These are phyloP conservation scores for Citropsis articulata DNA, from an alignment of 345 rosid species.

Conservation along the genomic window DNA sequence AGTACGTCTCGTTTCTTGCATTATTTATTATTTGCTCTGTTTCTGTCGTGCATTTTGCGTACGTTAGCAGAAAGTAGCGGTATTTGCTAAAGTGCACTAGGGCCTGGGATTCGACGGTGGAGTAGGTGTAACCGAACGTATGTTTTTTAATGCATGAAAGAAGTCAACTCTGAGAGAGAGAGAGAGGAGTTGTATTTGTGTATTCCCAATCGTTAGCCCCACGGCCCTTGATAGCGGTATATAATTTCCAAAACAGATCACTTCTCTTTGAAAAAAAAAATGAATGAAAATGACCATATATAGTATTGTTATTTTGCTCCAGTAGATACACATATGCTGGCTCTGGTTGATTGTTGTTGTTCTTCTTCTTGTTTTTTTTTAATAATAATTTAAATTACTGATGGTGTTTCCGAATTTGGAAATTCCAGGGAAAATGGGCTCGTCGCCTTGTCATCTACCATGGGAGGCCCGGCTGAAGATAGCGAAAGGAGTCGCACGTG, in stretches of 20 bases:
- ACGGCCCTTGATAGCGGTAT: slow-evolving; percentile 38
- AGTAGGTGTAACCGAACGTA: slow-evolving; percentile 49
- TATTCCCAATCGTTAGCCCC: slow-evolving; percentile 27
- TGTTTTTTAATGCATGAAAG: slow-evolving; percentile 51
- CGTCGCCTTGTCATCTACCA: slow-evolving; percentile 77
- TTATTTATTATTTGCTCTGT: background rate
- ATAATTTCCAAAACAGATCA: background rate
- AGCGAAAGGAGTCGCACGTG: slow-evolving; percentile 78
- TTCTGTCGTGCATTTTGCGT: slow-evolving; percentile 9
- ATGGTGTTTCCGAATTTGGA: slow-evolving; percentile 1
- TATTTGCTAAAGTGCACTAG: slow-evolving; percentile 23
- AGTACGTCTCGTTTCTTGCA: slow-evolving; percentile 40
- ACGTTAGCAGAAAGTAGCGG: slow-evolving; percentile 16
- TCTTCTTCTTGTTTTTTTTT: no score
- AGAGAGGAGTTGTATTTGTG: background rate
- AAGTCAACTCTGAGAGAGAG: slow-evolving; percentile 39
- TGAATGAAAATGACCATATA: background rate
- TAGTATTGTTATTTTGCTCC: background rate
- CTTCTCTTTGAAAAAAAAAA: background rate
- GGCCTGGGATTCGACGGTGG: slow-evolving; percentile 33
- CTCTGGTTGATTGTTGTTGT: no score
- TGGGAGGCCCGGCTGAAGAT: slow-evolving; percentile 91
- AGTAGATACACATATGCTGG: background rate
- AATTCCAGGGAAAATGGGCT: slow-evolving; percentile 71
- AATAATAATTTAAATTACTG: no score